These are phyloP conservation scores for Globisporangium takayamanum DNA, from an alignment of 352 stramenopile genomes.

Conservation along the genomic window DNA sequence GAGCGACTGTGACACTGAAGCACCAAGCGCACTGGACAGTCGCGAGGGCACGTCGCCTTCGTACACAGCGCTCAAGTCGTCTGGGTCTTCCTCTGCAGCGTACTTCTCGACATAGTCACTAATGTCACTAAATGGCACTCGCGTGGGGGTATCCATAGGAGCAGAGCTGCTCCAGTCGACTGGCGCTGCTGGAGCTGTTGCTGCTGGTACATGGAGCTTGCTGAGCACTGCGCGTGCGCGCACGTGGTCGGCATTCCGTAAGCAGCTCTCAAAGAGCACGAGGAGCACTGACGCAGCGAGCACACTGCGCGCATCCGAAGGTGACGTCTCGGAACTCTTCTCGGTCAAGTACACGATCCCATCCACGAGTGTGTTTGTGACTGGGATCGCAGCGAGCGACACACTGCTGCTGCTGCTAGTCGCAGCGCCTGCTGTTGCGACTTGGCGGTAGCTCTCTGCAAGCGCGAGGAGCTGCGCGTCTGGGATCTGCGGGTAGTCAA, in stretches of 20 bases:
- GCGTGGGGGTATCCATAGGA: too few relatives aligned
- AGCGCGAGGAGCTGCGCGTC: constrained; percentile 34
- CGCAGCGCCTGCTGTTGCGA: constrained; percentile 13
- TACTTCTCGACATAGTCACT: constrained; percentile 27
- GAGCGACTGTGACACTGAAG: background rate
- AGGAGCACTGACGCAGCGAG: constrained; percentile 40
- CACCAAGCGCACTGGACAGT: background rate
- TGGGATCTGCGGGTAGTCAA: constrained; percentile 40
- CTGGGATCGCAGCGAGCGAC: constrained; percentile 6
- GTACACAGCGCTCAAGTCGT: constrained; percentile 58
- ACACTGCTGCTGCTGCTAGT: background rate
- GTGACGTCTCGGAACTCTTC: constrained; percentile 9
- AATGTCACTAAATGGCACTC: too few relatives aligned
- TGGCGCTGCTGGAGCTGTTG: background rate
- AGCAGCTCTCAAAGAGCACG: constrained; percentile 24
- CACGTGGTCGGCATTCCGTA: constrained; percentile 19
- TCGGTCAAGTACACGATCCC: constrained; percentile 43
- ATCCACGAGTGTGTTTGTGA: constrained; percentile 39
- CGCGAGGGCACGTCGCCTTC: constrained; percentile 20
- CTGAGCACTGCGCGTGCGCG: constrained; percentile 22
- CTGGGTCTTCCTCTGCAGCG: constrained; percentile 45
- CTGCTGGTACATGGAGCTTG: constrained; percentile 2
- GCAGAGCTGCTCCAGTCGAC: background rate
- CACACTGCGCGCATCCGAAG: constrained; percentile 26
- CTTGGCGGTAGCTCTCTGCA: constrained; percentile 29